phyloP scores from a whole-genome alignment of 208 protist species.

The Herpetomonas samuelpessoai region DNA sequence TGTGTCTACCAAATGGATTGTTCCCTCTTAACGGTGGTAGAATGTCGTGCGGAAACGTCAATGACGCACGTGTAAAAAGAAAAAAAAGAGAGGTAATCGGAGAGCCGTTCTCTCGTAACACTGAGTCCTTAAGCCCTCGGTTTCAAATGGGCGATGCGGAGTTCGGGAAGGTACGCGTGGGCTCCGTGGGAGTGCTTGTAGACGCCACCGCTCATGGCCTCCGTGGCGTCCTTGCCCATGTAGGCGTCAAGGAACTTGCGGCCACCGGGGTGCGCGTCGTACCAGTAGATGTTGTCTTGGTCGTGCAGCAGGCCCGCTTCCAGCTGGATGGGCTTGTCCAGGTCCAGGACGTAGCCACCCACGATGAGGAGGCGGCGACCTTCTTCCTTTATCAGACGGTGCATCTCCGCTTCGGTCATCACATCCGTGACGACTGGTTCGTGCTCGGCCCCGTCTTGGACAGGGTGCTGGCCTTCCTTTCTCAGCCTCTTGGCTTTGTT shows the following conservation, averaged over 20 bases:
- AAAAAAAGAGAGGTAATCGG: no score
- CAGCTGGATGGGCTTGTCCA: constrained; percentile 49
- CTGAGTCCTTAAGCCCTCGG: no score
- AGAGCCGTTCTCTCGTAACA: no score
- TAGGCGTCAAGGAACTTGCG: constrained; percentile 67
- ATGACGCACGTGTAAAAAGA: no score
- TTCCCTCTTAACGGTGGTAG: no score
- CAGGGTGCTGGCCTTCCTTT: constrained; percentile 27
- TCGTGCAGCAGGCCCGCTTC: constrained; percentile 61
- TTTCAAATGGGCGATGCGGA: constrained; percentile 59
- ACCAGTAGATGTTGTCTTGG: constrained; percentile 64
- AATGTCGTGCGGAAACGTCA: no score
- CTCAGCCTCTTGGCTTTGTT: constrained; percentile 38
- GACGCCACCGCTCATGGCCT: constrained; percentile 62
- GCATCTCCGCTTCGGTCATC: constrained; percentile 62
- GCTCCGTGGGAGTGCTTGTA: constrained; percentile 70
- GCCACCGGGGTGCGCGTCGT: constrained; percentile 70
- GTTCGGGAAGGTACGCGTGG: constrained; percentile 53
- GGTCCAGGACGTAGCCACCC: constrained; percentile 59
- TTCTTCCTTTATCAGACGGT: constrained; percentile 43
- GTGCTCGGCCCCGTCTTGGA: constrained; percentile 33
- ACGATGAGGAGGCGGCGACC: constrained; percentile 63
- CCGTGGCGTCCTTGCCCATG: constrained; percentile 72
- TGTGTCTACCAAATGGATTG: no score
- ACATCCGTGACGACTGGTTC: constrained; percentile 27